Evolutionary conservation across 2,329 filamentous ascomycete species (phyloP), one percentile per base, ranked within the genome.

Genomic region (Penicillium sp.): DNA sequence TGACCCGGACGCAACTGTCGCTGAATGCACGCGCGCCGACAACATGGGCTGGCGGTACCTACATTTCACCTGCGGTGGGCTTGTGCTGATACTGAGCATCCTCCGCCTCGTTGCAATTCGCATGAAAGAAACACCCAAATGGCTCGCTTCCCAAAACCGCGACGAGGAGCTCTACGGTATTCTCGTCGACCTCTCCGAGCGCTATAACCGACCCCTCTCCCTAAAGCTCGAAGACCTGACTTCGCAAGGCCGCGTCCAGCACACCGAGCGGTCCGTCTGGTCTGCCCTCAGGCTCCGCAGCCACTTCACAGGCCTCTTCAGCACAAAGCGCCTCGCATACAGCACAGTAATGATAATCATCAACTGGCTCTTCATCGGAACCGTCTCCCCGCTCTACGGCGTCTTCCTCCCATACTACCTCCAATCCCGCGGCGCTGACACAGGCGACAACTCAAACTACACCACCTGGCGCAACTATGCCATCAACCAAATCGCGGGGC

Each of bases 381-480:
- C 96, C 86, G 92, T 89, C 1, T 96, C 94, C 70, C 91, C 91
- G 0, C 85, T 96, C 5, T 96, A 94, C 84, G 95, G 94, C 76
- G 90, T 91, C 54, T 96, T 96, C 78, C 82, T 96, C 21, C 92
- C 92, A 0, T 91, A 95, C 68, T 95, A 95, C 72, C 87, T 96
- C 62, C 86, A 88, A 26, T 84, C 86, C 62, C 50, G 58, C 44
- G 58, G 58, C 17, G 50, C 58, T 2, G 59, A 55, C 17, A 57
- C 59, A 1, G 53, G 53, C 3, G 84, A 85, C 41, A 79, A 78
- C 29, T 74, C 78, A 7, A 73, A 74, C 41, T 73, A 76, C 53
- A 75, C 78, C 38, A 81, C 78, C 41, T 96, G 95, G 79, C 88
- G 91, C 66, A 92, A 92, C 81, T 94, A 93, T 75, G 89, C 89